phyloP scores from a whole-genome alignment of 352 stramenopile genomes.

The Globisporangium spiculum region DNA sequence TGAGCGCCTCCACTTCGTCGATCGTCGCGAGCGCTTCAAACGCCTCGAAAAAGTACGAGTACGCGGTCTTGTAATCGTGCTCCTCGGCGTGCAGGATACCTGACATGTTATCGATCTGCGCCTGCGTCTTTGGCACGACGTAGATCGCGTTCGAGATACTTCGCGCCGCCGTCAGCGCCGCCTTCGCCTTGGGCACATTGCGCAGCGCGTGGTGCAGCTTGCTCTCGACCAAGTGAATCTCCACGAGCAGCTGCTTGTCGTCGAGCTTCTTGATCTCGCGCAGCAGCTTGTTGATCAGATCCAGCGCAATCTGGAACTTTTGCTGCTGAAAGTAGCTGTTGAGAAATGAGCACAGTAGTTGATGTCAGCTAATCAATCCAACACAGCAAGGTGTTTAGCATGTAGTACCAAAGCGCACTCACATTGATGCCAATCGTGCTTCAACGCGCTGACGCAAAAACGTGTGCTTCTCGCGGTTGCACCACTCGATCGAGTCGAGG shows the following conservation, averaged over 20 bases:
- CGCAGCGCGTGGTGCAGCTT: slow-evolving; percentile 97
- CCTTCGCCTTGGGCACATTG: slow-evolving; percentile 96
- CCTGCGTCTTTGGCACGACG: slow-evolving; percentile 94
- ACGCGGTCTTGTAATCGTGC: slow-evolving; percentile 98
- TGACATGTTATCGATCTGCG: slow-evolving; percentile 96
- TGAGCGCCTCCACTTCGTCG: slow-evolving; percentile 80
- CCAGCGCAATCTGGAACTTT: slow-evolving; percentile 91
- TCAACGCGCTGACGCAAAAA: slow-evolving; percentile 98
- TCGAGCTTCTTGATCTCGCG: slow-evolving; percentile 99
- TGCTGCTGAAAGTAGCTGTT: slow-evolving; percentile 84
- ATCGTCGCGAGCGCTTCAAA: slow-evolving; percentile 95
- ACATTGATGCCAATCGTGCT: slow-evolving; percentile 91
- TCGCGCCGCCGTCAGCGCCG: slow-evolving; percentile 95
- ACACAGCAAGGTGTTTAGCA: background rate
- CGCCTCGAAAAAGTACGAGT: slow-evolving; percentile 99
- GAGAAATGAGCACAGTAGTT: background rate
- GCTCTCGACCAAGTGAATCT: slow-evolving; percentile 98
- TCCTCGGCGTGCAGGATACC: slow-evolving; percentile 97
- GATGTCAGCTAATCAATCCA: background rate
- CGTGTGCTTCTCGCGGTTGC: slow-evolving; percentile 92
- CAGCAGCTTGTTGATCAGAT: slow-evolving; percentile 93
- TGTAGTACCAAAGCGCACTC: slow-evolving; percentile 16
- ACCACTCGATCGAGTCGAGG: slow-evolving; percentile 94
- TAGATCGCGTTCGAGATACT: slow-evolving; percentile 99
- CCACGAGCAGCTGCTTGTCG: slow-evolving; percentile 99